Percentiles rank a stretch among this genome's conserved stretches.
Conservation (phyloP, 257 asterid species). For the Fraxinus anomala region DNA sequence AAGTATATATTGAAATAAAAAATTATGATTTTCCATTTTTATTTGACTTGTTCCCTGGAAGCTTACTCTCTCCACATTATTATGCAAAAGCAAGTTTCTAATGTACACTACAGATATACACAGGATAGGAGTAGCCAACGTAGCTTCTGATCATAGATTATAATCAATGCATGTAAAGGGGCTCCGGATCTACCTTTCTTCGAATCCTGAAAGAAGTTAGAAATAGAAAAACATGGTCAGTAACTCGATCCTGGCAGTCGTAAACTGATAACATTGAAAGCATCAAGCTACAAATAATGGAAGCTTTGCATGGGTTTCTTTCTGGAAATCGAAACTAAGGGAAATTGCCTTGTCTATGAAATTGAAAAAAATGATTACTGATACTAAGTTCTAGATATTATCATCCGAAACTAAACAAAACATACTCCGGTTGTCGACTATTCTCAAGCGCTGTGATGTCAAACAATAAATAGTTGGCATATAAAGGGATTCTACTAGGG, state of each 20-base stretch:
- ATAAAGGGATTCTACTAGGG: neutral
- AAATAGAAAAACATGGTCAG: neutral
- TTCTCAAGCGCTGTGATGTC: neutral
- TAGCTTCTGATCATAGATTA: neutral
- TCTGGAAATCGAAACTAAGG: neutral
- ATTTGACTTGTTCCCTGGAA: neutral
- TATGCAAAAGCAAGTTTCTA: slow-evolving; percentile 2
- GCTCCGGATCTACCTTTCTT: slow-evolving; percentile 62
- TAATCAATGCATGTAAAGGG: slow-evolving; percentile 37
- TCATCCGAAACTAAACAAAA: neutral
- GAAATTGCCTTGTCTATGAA: neutral
- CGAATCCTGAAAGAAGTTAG: slow-evolving; percentile 48
- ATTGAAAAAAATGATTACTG: neutral
- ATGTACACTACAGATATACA: neutral
- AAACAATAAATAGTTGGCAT: neutral
- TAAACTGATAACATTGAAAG: neutral
- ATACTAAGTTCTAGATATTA: neutral
- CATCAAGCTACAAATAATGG: neutral
- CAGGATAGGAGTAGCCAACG: neutral
- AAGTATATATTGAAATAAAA: neutral
- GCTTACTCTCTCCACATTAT: neutral
- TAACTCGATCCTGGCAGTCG: neutral
- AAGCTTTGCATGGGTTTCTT: neutral
- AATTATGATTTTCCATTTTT: neutral
- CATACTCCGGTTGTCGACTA: neutral